A percentile compares a stretch with the other conserved stretches of the same genome.
Evolutionary conservation across 2,329 filamentous ascomycete species (phyloP).

Genomic region (Cadophora luteo-olivacea): DNA sequence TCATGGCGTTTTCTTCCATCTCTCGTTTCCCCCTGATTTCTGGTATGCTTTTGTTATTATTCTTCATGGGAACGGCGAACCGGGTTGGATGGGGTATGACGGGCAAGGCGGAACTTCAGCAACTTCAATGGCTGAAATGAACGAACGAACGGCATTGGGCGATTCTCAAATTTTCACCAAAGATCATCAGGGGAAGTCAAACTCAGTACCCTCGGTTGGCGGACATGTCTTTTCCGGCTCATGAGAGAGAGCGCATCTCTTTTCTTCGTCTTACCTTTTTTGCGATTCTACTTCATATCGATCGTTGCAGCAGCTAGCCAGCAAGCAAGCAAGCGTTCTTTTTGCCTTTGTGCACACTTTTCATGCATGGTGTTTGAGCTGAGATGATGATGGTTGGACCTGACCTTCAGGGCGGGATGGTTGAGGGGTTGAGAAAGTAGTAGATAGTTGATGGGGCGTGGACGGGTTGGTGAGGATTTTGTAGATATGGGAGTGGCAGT

Average conservation of each 20-base stretch:
- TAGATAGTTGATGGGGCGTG: neutral
- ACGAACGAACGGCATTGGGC: slow-evolving; percentile 11
- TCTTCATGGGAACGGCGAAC: slow-evolving; percentile 13
- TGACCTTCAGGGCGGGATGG: neutral
- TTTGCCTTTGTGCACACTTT: slow-evolving; percentile 11
- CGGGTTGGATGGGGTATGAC: neutral
- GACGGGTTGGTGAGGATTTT: neutral
- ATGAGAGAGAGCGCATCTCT: neutral
- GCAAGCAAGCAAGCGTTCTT: slow-evolving; percentile 13
- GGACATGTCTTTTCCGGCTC: slow-evolving; percentile 7
- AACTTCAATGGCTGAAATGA: slow-evolving; percentile 14
- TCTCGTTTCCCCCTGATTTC: neutral
- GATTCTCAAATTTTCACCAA: neutral
- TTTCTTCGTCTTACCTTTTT: slow-evolving; percentile 5
- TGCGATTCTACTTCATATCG: slow-evolving; percentile 13
- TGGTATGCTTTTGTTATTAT: neutral
- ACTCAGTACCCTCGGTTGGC: slow-evolving; percentile 28
- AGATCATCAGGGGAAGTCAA: slow-evolving; percentile 30
- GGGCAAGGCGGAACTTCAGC: slow-evolving; percentile 1
- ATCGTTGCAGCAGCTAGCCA: slow-evolving; percentile 17
- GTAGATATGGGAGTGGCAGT: slow-evolving; percentile 6
- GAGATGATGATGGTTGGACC: neutral
- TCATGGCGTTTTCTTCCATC: slow-evolving; percentile 18
- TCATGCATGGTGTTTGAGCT: slow-evolving; percentile 1
- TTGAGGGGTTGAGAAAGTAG: neutral